Evolutionary conservation across 306 rosid species (phyloP), one percentile per base, ranked within the genome.

Genomic region (Cicer bijugum): DNA sequence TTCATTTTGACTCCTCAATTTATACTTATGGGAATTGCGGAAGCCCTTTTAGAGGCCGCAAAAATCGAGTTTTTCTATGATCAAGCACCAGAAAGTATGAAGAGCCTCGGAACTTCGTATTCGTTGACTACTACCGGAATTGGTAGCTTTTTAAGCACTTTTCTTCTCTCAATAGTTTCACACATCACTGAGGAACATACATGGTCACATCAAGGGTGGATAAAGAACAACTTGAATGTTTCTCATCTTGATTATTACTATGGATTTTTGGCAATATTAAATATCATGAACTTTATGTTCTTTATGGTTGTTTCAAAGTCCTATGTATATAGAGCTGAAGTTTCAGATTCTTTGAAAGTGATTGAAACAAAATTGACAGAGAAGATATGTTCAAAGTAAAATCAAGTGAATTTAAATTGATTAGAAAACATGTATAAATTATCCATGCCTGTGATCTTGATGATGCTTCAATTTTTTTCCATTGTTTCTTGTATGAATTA

Each of bases 81-180:
- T 60, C 97, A 91, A 47, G 93, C 97, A 1, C 97, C 97, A 0
- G 84, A 85, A 57, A 75, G 84, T 78, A 91, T 88, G 97, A 89
- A 89, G 78, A 91, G 97, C 56, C 80, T 91, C 52, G 93, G 96
- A 2, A 83, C 93, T 52, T 86, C 92, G 0, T 91, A 80, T 61
- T 91, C 84, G 78, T 80, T 85, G 11, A 88, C 86, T 45, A 82
- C 88, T 53, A 11, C 82, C 52, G 96, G 96, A 1, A 74, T 85
- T 56, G 97, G 97, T 40, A 79, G 69, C 53, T 91, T 88, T 20
- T 71, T 89, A 0, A 91, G 91, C n/a, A 79, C 88, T 56, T 79
- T 91, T 63, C 38, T 91, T 64, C 84, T 91, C 11, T 38, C 84
- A 2, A 81, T 79, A 37, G 89, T 89, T 43, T 75, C 96, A 6